Percentiles rank a stretch among this genome's conserved stretches.
These are phyloP conservation scores for Boletus rubroflammeus DNA, from an alignment of 768 basidiomycete genomes.

Conservation along the genomic window DNA sequence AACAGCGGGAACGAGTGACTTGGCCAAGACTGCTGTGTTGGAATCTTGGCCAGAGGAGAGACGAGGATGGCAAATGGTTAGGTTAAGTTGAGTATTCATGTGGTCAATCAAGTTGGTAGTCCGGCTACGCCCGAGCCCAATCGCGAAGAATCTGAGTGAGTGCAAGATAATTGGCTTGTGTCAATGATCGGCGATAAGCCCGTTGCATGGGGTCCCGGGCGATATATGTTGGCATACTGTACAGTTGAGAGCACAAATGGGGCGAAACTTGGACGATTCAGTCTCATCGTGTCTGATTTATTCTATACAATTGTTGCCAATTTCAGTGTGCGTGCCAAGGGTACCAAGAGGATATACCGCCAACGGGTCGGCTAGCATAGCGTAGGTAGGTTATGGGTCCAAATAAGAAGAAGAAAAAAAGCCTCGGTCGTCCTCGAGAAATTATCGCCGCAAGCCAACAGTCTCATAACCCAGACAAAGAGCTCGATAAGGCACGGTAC, in stretches of 20 bases:
- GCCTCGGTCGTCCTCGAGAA: background rate
- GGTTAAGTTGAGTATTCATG: constrained; percentile 21
- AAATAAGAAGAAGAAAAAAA: background rate
- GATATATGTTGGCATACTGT: too few relatives aligned
- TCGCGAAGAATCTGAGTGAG: too few relatives aligned
- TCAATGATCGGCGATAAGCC: too few relatives aligned
- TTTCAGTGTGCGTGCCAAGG: background rate
- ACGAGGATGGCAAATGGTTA: constrained; percentile 40
- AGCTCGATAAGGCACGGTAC: background rate
- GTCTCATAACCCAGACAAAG: background rate
- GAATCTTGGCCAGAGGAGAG: constrained; percentile 33
- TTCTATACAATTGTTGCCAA: background rate
- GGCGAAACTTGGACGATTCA: too few relatives aligned
- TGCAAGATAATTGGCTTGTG: too few relatives aligned
- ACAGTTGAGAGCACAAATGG: too few relatives aligned
- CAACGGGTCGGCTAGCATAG: background rate
- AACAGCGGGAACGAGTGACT: constrained; percentile 16
- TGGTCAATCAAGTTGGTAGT: background rate
- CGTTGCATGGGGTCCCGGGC: too few relatives aligned
- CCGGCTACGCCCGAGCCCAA: background rate
- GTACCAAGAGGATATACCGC: background rate
- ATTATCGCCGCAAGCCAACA: background rate
- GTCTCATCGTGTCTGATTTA: too few relatives aligned
- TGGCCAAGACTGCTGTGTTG: constrained; percentile 28
- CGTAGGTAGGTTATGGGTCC: background rate